Evolutionary conservation across 345 rosid species (phyloP).

Genomic region (Viola odorata): DNA sequence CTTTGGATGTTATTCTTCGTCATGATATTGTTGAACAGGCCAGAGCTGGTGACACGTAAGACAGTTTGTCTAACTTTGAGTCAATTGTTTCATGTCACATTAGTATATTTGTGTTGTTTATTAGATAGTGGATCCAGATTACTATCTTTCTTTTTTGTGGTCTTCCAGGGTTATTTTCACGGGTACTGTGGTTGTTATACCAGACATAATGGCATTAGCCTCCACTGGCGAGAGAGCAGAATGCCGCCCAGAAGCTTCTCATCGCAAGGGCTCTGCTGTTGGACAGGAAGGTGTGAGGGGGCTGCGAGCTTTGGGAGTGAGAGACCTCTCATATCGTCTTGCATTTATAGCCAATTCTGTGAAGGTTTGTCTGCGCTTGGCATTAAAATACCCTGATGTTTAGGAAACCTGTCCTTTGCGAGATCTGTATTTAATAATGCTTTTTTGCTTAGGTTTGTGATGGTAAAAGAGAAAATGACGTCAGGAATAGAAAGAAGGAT

Average conservation of each 20-base stretch:
- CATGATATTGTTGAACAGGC: constrained; percentile 98
- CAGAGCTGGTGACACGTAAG: constrained; percentile 97
- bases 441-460: constrained; percentile 53
- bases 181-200: constrained; percentile 87
- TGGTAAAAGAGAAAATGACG: constrained; percentile 74
- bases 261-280: constrained; percentile 46
- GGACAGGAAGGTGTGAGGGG: constrained; percentile 86
- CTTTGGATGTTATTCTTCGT: constrained; percentile 87
- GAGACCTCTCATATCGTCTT: constrained; percentile 89
- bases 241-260: constrained; percentile 70
- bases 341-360: constrained; percentile 93
- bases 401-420: background rate
- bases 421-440: constrained; percentile 6
- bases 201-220: constrained; percentile 82
- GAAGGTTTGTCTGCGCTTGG: constrained; percentile 52
- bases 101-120: background rate
- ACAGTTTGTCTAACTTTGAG: constrained; percentile 2
- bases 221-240: constrained; percentile 96
- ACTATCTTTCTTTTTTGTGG: background rate
- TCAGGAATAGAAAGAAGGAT: constrained; percentile 84
- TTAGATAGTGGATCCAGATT: background rate
- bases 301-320: constrained; percentile 81
- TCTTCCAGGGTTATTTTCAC: constrained; percentile 79
- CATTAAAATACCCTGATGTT: background rate
- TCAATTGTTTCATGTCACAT: background rate